These are phyloP conservation scores for Pascua guehoae DNA, from an alignment of 1,284 basidiomycete species.

Conservation along the genomic window DNA sequence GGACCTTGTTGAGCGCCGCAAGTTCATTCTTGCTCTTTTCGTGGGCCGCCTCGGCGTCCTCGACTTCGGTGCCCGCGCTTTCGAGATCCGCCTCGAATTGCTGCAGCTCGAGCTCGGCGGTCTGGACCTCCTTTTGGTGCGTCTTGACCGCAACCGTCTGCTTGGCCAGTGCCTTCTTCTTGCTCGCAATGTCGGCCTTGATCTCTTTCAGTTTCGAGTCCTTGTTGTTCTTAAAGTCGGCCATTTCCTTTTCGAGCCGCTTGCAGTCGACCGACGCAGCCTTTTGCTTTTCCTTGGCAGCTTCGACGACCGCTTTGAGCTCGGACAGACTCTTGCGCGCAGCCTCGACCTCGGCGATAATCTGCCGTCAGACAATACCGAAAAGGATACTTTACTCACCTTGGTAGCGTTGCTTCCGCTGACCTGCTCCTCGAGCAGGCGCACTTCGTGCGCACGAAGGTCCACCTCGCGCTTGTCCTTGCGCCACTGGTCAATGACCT, in stretches of 20 bases:
- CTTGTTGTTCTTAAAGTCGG: slow-evolving; percentile 97
- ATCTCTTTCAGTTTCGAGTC: slow-evolving; percentile 94
- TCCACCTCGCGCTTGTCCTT: slow-evolving; percentile 69
- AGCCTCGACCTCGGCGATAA: slow-evolving; percentile 68
- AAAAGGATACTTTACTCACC: slow-evolving; percentile 53
- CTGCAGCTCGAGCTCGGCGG: slow-evolving; percentile 78
- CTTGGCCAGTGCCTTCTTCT: slow-evolving; percentile 77
- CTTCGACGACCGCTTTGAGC: slow-evolving; percentile 63
- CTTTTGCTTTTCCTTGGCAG: slow-evolving; percentile 71
- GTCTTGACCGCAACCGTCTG: slow-evolving; percentile 76
- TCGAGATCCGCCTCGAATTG: slow-evolving; percentile 79
- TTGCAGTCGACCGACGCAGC: slow-evolving; percentile 72
- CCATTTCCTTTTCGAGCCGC: slow-evolving; percentile 93
- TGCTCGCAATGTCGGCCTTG: slow-evolving; percentile 76
- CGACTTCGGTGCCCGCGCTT: slow-evolving; percentile 58
- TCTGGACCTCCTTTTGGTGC: slow-evolving; percentile 83
- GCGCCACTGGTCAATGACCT: slow-evolving; percentile 67
- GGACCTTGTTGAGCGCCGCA: slow-evolving; percentile 55
- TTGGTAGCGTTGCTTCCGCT: slow-evolving; percentile 82
- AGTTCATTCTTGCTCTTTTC: slow-evolving; percentile 54
- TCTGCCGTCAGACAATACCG: slow-evolving; percentile 52
- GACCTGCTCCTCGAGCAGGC: slow-evolving; percentile 77
- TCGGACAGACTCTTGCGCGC: slow-evolving; percentile 65
- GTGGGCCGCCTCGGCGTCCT: slow-evolving; percentile 61
- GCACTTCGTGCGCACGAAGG: slow-evolving; percentile 82